Evolutionary conservation across 1,284 basidiomycete species (phyloP).

Genomic region (Cryptococcus sp.): DNA sequence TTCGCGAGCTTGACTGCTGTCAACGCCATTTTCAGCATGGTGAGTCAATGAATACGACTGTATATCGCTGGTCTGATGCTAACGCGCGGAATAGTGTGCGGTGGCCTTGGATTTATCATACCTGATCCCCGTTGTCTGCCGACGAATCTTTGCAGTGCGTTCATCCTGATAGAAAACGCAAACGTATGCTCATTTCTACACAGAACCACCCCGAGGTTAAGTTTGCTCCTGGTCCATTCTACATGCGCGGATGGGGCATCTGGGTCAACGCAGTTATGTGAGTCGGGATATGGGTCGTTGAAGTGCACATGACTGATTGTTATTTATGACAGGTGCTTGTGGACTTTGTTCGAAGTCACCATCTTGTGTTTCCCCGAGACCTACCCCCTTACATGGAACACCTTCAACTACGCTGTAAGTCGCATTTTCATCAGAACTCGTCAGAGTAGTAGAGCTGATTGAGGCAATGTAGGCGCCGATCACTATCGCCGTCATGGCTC

Average conservation of each 20-base stretch:
- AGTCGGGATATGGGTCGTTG: slow-evolving; percentile 5
- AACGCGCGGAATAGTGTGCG: slow-evolving; percentile 24
- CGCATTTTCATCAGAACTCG: no score
- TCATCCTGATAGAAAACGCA: background rate
- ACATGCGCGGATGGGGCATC: slow-evolving; percentile 35
- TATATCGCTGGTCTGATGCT: background rate
- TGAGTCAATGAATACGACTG: slow-evolving; percentile 4
- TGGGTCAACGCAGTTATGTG: slow-evolving; percentile 42
- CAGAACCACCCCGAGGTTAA: slow-evolving; percentile 41
- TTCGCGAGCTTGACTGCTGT: slow-evolving; percentile 76
- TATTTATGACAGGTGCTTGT: slow-evolving; percentile 16
- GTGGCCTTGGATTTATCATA: slow-evolving; percentile 45
- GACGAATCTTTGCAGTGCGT: slow-evolving; percentile 36
- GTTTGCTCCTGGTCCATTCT: slow-evolving; percentile 48
- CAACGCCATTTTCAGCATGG: slow-evolving; percentile 69
- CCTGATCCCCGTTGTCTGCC: slow-evolving; percentile 42
- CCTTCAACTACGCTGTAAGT: slow-evolving; percentile 31
- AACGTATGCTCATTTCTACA: background rate
- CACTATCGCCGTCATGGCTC: slow-evolving; percentile 50
- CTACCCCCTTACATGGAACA: slow-evolving; percentile 26
- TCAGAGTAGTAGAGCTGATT: background rate
- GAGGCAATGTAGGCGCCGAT: slow-evolving; percentile 27
- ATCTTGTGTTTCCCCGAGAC: slow-evolving; percentile 36
- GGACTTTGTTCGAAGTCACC: slow-evolving; percentile 37
- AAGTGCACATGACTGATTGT: background rate